Conservation (phyloP, 768 basidiomycete species). For the Paxillus involutus region DNA sequence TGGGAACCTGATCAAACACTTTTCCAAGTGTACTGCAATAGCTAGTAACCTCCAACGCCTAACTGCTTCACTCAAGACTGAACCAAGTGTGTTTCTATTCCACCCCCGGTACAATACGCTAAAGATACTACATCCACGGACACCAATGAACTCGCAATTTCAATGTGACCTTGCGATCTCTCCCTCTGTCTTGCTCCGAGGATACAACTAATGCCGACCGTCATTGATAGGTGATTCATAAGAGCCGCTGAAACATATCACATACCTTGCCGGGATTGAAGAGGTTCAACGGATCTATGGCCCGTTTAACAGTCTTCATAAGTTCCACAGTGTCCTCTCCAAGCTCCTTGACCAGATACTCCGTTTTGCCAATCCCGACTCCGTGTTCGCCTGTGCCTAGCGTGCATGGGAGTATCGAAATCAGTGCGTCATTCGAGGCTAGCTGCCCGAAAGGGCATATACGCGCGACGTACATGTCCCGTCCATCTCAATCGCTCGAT, state of each 20-base stretch:
- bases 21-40: no score
- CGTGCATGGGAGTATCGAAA: background rate
- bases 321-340: conserved; percentile 79
- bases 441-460: background rate
- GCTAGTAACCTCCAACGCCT: no score
- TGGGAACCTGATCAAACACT: no score
- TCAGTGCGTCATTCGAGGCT: background rate
- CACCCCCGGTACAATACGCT: background rate
- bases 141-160: background rate
- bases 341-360: conserved; percentile 81
- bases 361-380: conserved; percentile 83
- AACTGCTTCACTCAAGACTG: no score
- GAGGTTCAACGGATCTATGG: conserved; percentile 77
- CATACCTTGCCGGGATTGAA: conserved; percentile 82
- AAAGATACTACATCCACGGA: background rate
- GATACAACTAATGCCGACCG: conserved; percentile 15
- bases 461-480: conserved; percentile 61
- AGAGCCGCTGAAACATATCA: background rate
- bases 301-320: conserved; percentile 82
- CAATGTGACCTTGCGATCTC: background rate
- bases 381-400: conserved; percentile 86
- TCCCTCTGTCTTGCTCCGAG: conserved; percentile 5
- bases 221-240: background rate
- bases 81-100: background rate
- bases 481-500: conserved; percentile 70